Conservation (phyloP, 2,329 filamentous ascomycete genomes). For the Microcyclosporella mali region DNA sequence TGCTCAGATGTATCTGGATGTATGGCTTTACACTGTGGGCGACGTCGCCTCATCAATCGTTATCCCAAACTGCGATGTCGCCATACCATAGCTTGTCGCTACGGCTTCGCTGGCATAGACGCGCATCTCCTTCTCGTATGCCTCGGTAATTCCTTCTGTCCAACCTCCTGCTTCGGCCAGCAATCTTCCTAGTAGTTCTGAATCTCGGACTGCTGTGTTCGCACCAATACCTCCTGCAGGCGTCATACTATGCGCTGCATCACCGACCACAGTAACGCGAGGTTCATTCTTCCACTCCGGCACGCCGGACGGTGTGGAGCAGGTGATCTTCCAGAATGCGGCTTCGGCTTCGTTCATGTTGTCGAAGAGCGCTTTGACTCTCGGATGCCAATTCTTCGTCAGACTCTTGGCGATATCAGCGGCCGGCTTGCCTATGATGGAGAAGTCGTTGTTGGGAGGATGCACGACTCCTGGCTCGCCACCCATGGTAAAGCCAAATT, state of each 20-base stretch:
- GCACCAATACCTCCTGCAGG: constrained; percentile 46
- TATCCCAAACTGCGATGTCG: constrained; percentile 36
- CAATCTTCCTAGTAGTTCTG: constrained; percentile 49
- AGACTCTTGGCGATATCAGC: constrained; percentile 54
- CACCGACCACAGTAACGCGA: constrained; percentile 54
- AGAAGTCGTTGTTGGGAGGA: constrained; percentile 55
- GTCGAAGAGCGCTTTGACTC: constrained; percentile 53
- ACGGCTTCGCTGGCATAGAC: constrained; percentile 54
- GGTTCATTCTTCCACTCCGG: constrained; percentile 55
- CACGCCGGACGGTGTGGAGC: constrained; percentile 53
- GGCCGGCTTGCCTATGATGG: constrained; percentile 51
- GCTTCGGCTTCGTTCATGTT: constrained; percentile 52
- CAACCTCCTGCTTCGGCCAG: constrained; percentile 49
- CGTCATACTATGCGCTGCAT: constrained; percentile 55
- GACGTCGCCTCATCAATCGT: constrained; percentile 12
- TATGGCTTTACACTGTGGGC: constrained; percentile 5
- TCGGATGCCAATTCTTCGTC: constrained; percentile 51
- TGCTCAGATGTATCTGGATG: no score
- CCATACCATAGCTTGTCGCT: constrained; percentile 47
- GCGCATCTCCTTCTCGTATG: constrained; percentile 38
- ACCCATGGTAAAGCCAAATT: constrained; percentile 61
- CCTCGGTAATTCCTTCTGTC: constrained; percentile 32
- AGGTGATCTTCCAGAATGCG: constrained; percentile 63
- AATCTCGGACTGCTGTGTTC: constrained; percentile 52
- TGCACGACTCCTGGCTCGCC: constrained; percentile 53